These are phyloP conservation scores for Blepharisma japonicum DNA, from an alignment of 73 alveolate genomes.

Conservation along the genomic window DNA sequence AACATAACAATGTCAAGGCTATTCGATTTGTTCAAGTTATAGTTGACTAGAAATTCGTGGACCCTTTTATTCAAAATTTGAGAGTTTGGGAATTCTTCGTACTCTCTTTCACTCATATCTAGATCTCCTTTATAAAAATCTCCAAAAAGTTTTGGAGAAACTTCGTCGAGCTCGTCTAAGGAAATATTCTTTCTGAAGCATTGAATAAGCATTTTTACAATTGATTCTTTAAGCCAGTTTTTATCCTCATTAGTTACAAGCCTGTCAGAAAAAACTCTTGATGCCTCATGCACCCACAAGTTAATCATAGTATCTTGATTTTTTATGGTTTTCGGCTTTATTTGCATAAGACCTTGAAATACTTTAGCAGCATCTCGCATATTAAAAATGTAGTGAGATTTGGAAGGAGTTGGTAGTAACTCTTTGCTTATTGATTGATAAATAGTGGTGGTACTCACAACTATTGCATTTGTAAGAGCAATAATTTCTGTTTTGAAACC, in stretches of 20 bases:
- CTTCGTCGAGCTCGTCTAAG: conserved; percentile 65
- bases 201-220: conserved; percentile 55
- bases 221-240: conserved; percentile 71
- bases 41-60: conserved; percentile 75
- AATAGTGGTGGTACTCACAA: conserved; percentile 77
- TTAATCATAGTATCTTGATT: conserved; percentile 76
- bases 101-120: conserved; percentile 76
- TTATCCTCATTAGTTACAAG: conserved; percentile 57
- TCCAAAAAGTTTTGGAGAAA: conserved; percentile 61
- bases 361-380: conserved; percentile 98
- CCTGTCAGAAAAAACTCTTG: conserved; percentile 79
- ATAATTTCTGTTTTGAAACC: conserved; percentile 38
- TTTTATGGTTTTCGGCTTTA: conserved; percentile 72
- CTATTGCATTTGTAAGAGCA: conserved; percentile 41
- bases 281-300: conserved; percentile 87
- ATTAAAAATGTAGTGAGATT: conserved; percentile 99
- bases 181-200: conserved; percentile 61
- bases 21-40: conserved; percentile 75
- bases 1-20: conserved; percentile 87
- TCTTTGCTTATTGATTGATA: conserved; percentile 90
- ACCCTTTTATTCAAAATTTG: conserved; percentile 62
- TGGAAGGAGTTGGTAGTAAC: conserved; percentile 99
- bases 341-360: conserved; percentile 90
- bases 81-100: conserved; percentile 80
- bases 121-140: conserved; percentile 76